These are phyloP conservation scores for Papilionanthe hybrid DNA, from an alignment of 116 monocot species.

Conservation along the genomic window DNA sequence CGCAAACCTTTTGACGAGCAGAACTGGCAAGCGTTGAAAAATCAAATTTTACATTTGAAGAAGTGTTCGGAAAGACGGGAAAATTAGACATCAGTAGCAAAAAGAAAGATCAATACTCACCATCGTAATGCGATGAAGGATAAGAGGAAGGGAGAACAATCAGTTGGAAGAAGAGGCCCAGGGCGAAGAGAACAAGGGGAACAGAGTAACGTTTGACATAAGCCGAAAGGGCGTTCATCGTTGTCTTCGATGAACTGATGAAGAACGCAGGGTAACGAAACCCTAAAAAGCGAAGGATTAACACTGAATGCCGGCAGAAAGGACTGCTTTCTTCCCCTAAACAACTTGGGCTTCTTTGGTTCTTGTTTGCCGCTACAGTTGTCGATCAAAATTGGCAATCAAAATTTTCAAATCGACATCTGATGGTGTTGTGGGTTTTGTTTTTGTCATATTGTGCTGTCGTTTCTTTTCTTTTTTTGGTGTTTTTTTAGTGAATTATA, in stretches of 20 bases:
- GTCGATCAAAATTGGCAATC: too few species aligned
- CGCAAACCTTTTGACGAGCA: constrained; percentile 42
- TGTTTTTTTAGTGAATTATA: too few species aligned
- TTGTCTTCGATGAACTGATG: not conserved
- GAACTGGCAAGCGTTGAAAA: constrained; percentile 32
- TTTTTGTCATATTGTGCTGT: too few species aligned
- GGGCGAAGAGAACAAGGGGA: constrained; percentile 41
- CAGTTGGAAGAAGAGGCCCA: constrained; percentile 88
- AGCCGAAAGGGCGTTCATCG: not conserved
- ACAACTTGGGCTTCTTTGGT: too few species aligned
- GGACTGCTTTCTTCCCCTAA: too few species aligned
- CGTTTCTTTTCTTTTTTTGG: too few species aligned
- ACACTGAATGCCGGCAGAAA: too few species aligned
- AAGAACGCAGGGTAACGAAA: not conserved
- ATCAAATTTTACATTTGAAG: not conserved
- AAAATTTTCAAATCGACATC: too few species aligned
- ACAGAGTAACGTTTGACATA: constrained; percentile 42
- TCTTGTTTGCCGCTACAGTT: too few species aligned
- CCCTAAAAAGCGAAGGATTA: not conserved
- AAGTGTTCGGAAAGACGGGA: not conserved
- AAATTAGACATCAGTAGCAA: not conserved
- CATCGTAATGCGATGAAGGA: constrained; percentile 70
- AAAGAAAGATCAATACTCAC: constrained; percentile 17
- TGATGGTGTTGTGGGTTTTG: too few species aligned
- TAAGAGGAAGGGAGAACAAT: constrained; percentile 65